Percentiles rank a stretch among this genome's conserved stretches.
Conservation (phyloP, 2,329 filamentous ascomycete species). For the Phaeophleospora eucalypticola region DNA sequence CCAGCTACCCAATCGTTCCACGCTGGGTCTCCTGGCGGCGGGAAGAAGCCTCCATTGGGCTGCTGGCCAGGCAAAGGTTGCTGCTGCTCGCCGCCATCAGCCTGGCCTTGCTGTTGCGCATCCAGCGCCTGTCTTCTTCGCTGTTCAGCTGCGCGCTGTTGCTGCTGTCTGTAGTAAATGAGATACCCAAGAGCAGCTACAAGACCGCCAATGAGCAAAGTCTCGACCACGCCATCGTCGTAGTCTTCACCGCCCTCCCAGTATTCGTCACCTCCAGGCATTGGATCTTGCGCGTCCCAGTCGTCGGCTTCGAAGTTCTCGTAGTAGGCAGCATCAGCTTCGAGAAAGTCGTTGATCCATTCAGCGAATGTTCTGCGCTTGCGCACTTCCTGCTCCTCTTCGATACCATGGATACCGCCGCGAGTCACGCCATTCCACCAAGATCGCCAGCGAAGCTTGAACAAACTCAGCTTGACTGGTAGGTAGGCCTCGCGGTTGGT, state of each 20-base stretch:
- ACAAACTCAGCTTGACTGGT: conserved; percentile 80
- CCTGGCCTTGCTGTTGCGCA: conserved; percentile 16
- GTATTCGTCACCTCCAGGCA: conserved; percentile 50
- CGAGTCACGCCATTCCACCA: conserved; percentile 93
- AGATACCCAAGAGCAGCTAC: conserved; percentile 70
- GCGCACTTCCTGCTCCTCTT: conserved; percentile 57
- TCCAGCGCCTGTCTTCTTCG: conserved; percentile 42
- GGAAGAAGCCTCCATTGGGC: conserved; percentile 56
- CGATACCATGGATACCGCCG: conserved; percentile 87
- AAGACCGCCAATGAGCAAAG: conserved; percentile 74
- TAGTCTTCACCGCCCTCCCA: conserved; percentile 58
- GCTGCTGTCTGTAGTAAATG: conserved; percentile 74
- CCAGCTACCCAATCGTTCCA: conserved; percentile 66
- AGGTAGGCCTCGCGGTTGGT: conserved; percentile 90
- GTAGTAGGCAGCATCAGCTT: conserved; percentile 45
- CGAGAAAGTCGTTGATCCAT: conserved; percentile 82
- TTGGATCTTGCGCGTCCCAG: conserved; percentile 42
- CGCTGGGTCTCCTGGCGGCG: conserved; percentile 62
- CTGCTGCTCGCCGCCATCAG: conserved; percentile 17
- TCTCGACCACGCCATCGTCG: conserved; percentile 76
- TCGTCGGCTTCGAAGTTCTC: conserved; percentile 52
- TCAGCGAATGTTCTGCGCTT: conserved; percentile 57
- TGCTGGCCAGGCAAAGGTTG: conserved; percentile 37
- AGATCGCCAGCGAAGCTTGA: conserved; percentile 79
- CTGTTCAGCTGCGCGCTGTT: conserved; percentile 50